phyloP scores from a whole-genome alignment of 805 yeast genomes.

The Candida stauntonica region DNA sequence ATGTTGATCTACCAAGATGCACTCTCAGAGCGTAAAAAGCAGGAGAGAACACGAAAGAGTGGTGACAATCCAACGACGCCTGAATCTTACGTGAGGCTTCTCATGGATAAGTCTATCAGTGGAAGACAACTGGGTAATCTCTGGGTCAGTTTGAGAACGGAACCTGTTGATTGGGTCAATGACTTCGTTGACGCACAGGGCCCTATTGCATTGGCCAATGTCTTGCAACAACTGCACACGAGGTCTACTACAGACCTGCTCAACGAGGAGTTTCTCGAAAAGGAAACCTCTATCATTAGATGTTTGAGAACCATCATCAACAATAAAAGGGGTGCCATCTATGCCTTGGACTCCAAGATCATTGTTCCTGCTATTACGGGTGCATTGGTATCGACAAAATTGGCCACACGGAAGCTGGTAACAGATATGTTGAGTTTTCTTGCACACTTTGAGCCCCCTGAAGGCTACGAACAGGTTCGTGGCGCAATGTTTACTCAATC shows the following conservation, averaged over 20 bases:
- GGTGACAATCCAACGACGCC: constrained; percentile 41
- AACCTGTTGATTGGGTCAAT: constrained; percentile 78
- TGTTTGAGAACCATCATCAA: constrained; percentile 75
- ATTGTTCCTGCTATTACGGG: constrained; percentile 61
- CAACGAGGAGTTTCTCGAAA: constrained; percentile 48
- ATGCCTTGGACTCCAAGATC: constrained; percentile 41
- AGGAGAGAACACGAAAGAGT: constrained; percentile 31
- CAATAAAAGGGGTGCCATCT: constrained; percentile 55
- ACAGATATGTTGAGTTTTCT: constrained; percentile 69
- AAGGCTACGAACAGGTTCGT: constrained; percentile 54
- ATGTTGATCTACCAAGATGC: constrained; percentile 85
- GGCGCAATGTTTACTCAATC: constrained; percentile 29
- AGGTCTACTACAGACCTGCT: constrained; percentile 26
- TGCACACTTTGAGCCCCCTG: constrained; percentile 40
- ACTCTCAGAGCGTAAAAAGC: constrained; percentile 65
- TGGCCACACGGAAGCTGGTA: constrained; percentile 72
- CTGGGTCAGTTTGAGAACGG: constrained; percentile 91
- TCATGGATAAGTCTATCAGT: constrained; percentile 66
- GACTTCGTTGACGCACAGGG: constrained; percentile 79
- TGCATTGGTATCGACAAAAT: constrained; percentile 68
- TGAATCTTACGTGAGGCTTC: constrained; percentile 67
- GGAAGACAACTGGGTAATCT: constrained; percentile 71
- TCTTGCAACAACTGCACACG: constrained; percentile 48
- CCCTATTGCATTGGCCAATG: constrained; percentile 66
- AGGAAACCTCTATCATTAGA: constrained; percentile 71